Percentiles rank a stretch among this genome's conserved stretches.
phyloP scores from a whole-genome alignment of 1,284 basidiomycete species.

The Amylostereum chailletii region DNA sequence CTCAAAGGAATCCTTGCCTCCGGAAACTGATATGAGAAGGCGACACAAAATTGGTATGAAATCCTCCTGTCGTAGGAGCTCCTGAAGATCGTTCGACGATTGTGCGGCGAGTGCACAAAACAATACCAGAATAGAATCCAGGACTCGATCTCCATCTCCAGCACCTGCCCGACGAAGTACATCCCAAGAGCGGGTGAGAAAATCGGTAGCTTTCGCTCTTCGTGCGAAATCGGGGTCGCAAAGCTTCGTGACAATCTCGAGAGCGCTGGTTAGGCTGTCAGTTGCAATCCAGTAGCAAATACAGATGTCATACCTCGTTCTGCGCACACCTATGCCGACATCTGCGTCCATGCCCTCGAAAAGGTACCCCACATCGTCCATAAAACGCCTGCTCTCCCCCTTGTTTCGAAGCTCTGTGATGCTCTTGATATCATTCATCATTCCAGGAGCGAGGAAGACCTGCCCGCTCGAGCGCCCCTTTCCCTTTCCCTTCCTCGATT shows the following conservation, averaged over 20 bases:
- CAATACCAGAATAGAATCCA: slow-evolving; percentile 49
- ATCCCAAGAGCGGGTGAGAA: slow-evolving; percentile 58
- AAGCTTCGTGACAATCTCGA: slow-evolving; percentile 66
- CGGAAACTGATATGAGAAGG: slow-evolving; percentile 28
- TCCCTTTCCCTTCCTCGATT: slow-evolving; percentile 25
- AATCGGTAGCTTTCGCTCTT: slow-evolving; percentile 67
- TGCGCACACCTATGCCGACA: slow-evolving; percentile 44
- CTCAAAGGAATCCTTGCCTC: slow-evolving; percentile 38
- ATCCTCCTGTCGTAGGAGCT: slow-evolving; percentile 36
- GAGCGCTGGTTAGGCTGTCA: slow-evolving; percentile 35
- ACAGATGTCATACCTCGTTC: slow-evolving; percentile 44
- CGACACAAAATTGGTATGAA: slow-evolving; percentile 35
- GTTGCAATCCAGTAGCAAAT: neutral
- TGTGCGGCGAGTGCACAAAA: slow-evolving; percentile 52
- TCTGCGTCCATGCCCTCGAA: slow-evolving; percentile 63
- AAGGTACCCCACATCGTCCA: slow-evolving; percentile 74
- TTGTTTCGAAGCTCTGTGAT: slow-evolving; percentile 71
- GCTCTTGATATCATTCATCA: slow-evolving; percentile 71
- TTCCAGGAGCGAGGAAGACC: slow-evolving; percentile 23
- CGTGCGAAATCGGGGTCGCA: slow-evolving; percentile 66
- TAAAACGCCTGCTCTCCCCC: slow-evolving; percentile 68
- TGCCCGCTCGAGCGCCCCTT: slow-evolving; percentile 9
- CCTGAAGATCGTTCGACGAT: slow-evolving; percentile 41
- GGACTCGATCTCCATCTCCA: slow-evolving; percentile 52
- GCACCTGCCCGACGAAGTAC: slow-evolving; percentile 48